Percentiles rank a stretch among this genome's conserved stretches.
Evolutionary conservation across 176 grass and related monocot species (phyloP).

Genomic region (Ananas comosus): DNA sequence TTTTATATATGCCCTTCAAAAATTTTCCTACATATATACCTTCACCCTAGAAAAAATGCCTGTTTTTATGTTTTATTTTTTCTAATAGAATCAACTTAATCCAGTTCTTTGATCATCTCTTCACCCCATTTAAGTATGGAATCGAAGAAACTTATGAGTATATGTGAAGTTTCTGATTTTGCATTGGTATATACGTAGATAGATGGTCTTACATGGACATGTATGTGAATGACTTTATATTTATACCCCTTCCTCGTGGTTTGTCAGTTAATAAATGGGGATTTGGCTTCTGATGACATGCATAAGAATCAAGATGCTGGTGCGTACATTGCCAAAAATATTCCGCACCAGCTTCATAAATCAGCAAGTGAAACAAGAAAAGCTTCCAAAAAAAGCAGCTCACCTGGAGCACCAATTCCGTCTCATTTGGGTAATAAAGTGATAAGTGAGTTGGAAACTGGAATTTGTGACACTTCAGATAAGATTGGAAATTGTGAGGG

Average conservation of each 20-base stretch:
- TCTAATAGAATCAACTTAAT: too few species aligned
- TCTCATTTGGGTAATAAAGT: conserved; percentile 17
- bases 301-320: conserved; percentile 31
- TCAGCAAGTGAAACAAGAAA: conserved; percentile 65
- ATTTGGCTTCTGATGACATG: neutral
- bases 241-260: neutral
- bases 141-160: too few species aligned
- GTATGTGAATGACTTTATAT: neutral
- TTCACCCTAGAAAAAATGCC: too few species aligned
- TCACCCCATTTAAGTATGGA: too few species aligned
- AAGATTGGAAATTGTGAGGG: conserved; percentile 38
- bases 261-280: conserved; percentile 1
- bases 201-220: too few species aligned
- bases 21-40: too few species aligned
- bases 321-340: conserved; percentile 44
- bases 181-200: too few species aligned
- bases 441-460: conserved; percentile 31
- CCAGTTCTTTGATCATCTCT: too few species aligned
- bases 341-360: conserved; percentile 33
- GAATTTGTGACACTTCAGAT: conserved; percentile 45
- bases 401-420: conserved; percentile 15
- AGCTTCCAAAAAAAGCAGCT: conserved; percentile 45
- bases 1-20: too few species aligned
- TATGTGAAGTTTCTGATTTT: too few species aligned
- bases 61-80: too few species aligned